Base-by-base conservation (phyloP, 441 rosid species). In the Brassica hybrid region DNA sequence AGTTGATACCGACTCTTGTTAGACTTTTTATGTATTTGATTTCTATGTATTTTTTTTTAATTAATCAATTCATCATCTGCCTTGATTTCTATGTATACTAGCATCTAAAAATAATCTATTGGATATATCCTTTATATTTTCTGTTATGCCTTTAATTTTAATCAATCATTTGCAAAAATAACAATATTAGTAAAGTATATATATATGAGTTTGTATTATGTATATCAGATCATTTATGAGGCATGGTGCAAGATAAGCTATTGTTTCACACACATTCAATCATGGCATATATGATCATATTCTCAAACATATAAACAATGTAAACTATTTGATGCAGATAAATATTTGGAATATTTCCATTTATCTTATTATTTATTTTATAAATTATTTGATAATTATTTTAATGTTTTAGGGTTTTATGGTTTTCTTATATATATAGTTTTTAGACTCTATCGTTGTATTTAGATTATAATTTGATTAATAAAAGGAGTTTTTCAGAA, bases 1-100 rank as follows among this genome's bases (percentile, higher is more conserved):
- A 69, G 38, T 71, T 71, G 69, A 69, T 50, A 36, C 13, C 64
- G 80, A 76, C 66, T 64, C 59, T 21, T 76, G 71, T 65, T 76
- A 64, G 60, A 76, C 71, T 52, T 52, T 64, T 69, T 41, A 50
- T 69, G 73, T 59, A 57, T 43, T 57, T 6, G 45, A 12, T 38
- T 21, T 21, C 23, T 21, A 21, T 21, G 23, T 21, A 21, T 21
- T 21, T 21, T 21, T 18, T 21, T 21, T 21, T 21, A 21, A 21
- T 21, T 21, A 21, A 21, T 21, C 23, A 21, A 21, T 21, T 21
- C 23, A 21, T 21, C 23, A 21, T 21, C 23, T 21, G 23, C 23
- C 23, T 3, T 27, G 32, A 5, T 74, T 19, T 67, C 45, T 30
- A 19, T 67, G 36, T 56, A 64, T 71, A 76, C 16, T 76, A 70